A percentile compares a stretch with the other conserved stretches of the same genome.
These are phyloP conservation scores for Candolleomyces eurysporus DNA, from an alignment of 768 basidiomycete genomes.

Conservation along the genomic window DNA sequence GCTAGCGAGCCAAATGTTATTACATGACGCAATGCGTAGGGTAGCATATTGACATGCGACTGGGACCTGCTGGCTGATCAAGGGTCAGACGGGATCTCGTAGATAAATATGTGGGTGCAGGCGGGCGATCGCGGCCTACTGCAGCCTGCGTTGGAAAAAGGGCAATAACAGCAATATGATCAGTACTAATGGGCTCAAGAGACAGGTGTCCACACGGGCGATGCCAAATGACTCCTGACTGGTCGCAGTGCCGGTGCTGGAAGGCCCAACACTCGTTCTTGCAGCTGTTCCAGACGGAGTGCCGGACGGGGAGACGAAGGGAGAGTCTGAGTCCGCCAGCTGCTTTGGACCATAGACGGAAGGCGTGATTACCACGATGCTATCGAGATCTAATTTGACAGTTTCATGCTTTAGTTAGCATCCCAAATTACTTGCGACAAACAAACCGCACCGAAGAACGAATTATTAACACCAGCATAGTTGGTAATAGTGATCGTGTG, in stretches of 20 bases:
- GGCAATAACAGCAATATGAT: background rate
- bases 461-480: slow-evolving; percentile 38
- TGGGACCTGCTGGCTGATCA: no score
- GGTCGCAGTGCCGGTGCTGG: background rate
- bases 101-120: no score
- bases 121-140: background rate
- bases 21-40: background rate
- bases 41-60: background rate
- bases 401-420: background rate
- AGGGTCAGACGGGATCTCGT: no score
- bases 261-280: background rate
- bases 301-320: slow-evolving; percentile 17
- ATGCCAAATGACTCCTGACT: background rate
- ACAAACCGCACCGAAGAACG: slow-evolving; percentile 39
- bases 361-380: slow-evolving; percentile 41
- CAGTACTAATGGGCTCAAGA: background rate
- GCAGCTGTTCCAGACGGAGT: background rate
- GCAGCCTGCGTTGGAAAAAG: slow-evolving; percentile 1
- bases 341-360: slow-evolving; percentile 38
- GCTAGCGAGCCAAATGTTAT: no score
- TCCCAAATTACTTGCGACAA: background rate
- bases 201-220: no score
- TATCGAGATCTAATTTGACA: slow-evolving; percentile 36
- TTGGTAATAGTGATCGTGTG: slow-evolving; percentile 40
- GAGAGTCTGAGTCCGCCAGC: slow-evolving; percentile 19